A percentile compares a stretch with the other conserved stretches of the same genome.
Conservation (phyloP, 148 eudicot species). For the Suaeda aralocaspica region DNA sequence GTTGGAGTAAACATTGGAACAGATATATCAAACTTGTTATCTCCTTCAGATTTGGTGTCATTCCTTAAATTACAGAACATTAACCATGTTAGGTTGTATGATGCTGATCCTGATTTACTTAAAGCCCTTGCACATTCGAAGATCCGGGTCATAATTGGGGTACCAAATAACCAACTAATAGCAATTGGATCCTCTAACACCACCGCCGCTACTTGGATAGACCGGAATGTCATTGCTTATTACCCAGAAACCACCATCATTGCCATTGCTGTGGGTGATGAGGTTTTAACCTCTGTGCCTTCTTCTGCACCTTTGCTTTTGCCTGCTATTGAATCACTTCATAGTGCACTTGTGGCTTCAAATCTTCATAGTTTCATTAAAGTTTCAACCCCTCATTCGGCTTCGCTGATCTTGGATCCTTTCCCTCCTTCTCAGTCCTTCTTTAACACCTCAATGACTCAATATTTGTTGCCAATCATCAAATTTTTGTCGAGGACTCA, state of each 20-base stretch:
- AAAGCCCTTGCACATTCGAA: conserved; percentile 67
- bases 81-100: conserved; percentile 69
- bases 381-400: conserved; percentile 79
- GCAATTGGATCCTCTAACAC: conserved; percentile 78
- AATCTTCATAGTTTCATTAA: conserved; percentile 56
- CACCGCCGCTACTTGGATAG: conserved; percentile 83
- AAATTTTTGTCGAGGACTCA: conserved; percentile 65
- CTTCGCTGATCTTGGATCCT: conserved; percentile 69
- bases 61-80: conserved; percentile 71
- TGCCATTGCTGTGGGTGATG: conserved; percentile 84
- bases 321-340: conserved; percentile 72
- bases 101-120: conserved; percentile 58
- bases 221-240: conserved; percentile 56
- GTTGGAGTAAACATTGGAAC: conserved; percentile 82
- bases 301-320: conserved; percentile 65
- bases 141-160: conserved; percentile 70
- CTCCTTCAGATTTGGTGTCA: conserved; percentile 55
- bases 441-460: conserved; percentile 61
- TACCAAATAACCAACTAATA: conserved; percentile 81
- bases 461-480: conserved; percentile 51
- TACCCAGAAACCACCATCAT: conserved; percentile 71
- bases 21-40: conserved; percentile 54
- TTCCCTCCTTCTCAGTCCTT: conserved; percentile 96
- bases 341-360: conserved; percentile 68
- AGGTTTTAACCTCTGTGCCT: conserved; percentile 68